These are phyloP conservation scores for Nitzschia inconspicua DNA, from an alignment of 108 stramenopile species.

Conservation along the genomic window DNA sequence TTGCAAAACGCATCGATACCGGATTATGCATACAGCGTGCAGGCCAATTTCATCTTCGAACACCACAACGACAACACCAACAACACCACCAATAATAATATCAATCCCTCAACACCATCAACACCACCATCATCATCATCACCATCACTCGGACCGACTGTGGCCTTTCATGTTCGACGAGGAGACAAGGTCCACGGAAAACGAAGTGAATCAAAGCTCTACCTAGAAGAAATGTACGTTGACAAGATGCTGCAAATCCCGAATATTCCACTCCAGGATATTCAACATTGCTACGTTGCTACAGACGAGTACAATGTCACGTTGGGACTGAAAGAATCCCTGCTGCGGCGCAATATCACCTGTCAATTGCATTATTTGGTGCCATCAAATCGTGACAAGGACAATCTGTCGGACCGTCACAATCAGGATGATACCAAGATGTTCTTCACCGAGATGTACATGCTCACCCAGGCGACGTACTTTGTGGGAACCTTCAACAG, in stretches of 20 bases:
- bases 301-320: not conserved
- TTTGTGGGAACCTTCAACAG: constrained; percentile 4
- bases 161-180: constrained; percentile 1
- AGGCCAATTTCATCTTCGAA: no score
- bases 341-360: not conserved
- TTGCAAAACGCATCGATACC: no score
- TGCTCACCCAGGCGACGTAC: not conserved
- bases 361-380: not conserved
- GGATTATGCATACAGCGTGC: no score
- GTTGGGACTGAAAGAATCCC: not conserved
- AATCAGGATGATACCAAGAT: not conserved
- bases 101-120: no score
- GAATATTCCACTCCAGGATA: not conserved
- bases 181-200: not conserved
- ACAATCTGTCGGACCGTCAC: not conserved
- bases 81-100: no score
- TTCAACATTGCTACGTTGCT: not conserved
- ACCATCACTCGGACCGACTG: no score
- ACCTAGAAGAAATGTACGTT: not conserved
- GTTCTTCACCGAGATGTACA: not conserved
- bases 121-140: no score
- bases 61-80: no score
- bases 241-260: not conserved
- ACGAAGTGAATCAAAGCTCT: not conserved
- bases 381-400: not conserved